Conservation (phyloP, 495 filamentous ascomycete species). For the Penicillium manginii region DNA sequence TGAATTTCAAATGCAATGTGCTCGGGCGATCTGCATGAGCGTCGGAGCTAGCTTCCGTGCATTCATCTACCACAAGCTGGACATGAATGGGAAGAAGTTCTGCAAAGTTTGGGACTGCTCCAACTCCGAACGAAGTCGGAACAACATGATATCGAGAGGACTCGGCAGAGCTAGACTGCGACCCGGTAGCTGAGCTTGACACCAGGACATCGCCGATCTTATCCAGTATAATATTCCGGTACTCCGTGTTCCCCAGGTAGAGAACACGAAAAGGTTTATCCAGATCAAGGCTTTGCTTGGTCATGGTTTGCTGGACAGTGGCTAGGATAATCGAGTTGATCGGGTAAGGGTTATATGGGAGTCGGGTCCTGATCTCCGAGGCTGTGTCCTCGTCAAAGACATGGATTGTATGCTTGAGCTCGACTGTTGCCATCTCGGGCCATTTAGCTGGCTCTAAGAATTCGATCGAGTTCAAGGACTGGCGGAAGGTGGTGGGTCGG, state of each 20-base stretch:
- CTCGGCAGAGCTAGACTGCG: slow-evolving; percentile 50
- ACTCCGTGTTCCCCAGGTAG: slow-evolving; percentile 66
- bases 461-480: slow-evolving; percentile 56
- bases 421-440: slow-evolving; percentile 55
- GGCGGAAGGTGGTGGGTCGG: slow-evolving; percentile 36
- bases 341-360: slow-evolving; percentile 32
- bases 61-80: slow-evolving; percentile 76
- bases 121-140: slow-evolving; percentile 69
- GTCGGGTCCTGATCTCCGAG: slow-evolving; percentile 45
- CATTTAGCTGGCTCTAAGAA: slow-evolving; percentile 62
- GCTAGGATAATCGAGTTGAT: slow-evolving; percentile 47
- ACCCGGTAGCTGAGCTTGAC: slow-evolving; percentile 47
- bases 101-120: slow-evolving; percentile 58
- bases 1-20: slow-evolving; percentile 60
- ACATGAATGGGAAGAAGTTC: slow-evolving; percentile 78
- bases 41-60: slow-evolving; percentile 56
- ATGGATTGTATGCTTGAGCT: slow-evolving; percentile 66
- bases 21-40: slow-evolving; percentile 44
- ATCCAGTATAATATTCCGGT: slow-evolving; percentile 70
- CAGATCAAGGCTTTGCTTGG: slow-evolving; percentile 61
- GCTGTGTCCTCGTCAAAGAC: slow-evolving; percentile 59
- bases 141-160: slow-evolving; percentile 74
- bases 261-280: slow-evolving; percentile 70
- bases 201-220: slow-evolving; percentile 71
- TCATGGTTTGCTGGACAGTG: slow-evolving; percentile 75